Evolutionary conservation across 768 basidiomycete genomes (phyloP).

Genomic region (Hypholoma sublateritium): DNA sequence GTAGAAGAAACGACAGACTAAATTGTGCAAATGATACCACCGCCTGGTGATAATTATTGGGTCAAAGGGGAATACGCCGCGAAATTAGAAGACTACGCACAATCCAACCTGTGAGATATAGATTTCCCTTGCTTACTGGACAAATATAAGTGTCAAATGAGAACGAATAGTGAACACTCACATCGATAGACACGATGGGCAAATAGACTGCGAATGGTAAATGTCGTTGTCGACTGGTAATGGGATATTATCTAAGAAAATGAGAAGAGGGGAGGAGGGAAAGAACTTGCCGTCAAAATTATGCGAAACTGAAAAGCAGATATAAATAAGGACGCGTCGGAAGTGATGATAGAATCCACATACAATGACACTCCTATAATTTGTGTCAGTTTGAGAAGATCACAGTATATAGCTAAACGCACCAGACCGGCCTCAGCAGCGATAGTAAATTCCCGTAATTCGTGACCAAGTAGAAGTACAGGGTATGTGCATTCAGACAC

Average conservation of each 20-base stretch:
- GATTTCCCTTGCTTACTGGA: constrained; percentile 46
- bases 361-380: constrained; percentile 52
- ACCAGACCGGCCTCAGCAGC: constrained; percentile 49
- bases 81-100: constrained; percentile 34
- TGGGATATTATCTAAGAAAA: background rate
- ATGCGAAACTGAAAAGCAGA: constrained; percentile 44
- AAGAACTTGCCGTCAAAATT: constrained; percentile 44
- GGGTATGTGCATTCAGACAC: constrained; percentile 49
- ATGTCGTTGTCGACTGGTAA: constrained; percentile 45
- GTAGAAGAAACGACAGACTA: constrained; percentile 29
- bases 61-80: background rate
- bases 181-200: constrained; percentile 48
- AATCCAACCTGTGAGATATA: constrained; percentile 41
- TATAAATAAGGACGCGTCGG: background rate
- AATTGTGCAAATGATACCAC: constrained; percentile 43
- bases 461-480: constrained; percentile 57
- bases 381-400: background rate
- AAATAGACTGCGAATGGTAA: constrained; percentile 53
- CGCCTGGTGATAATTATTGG: constrained; percentile 22
- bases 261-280: background rate
- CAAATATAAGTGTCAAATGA: background rate
- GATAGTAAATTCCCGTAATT: constrained; percentile 52
- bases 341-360: constrained; percentile 16
- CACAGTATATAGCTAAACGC: constrained; percentile 13
- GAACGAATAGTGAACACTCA: constrained; percentile 21